Percentiles rank a stretch among this genome's conserved stretches.
phyloP scores from a whole-genome alignment of 2,329 filamentous ascomycete genomes.

The Fusarium dlaminii region DNA sequence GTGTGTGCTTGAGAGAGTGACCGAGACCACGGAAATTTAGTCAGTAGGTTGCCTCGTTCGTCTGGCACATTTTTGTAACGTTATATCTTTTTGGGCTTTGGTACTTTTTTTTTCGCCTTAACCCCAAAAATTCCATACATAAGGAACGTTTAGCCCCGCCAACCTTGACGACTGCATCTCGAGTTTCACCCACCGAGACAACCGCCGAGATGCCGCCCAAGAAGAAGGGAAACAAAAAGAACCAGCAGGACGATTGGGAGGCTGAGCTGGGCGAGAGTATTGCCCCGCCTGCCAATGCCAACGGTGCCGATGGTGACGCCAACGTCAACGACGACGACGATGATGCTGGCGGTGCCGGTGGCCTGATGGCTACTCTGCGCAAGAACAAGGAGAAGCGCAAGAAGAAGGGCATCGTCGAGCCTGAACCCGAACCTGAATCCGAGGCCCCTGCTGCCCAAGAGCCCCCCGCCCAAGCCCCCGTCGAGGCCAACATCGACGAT shows the following conservation, averaged over 20 bases:
- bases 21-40: constrained; percentile 5
- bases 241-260: constrained; percentile 92
- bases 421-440: constrained; percentile 50
- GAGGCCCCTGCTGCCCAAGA: constrained; percentile 73
- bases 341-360: constrained; percentile 66
- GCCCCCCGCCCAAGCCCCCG: constrained; percentile 72
- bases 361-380: constrained; percentile 81
- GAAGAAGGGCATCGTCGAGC: constrained; percentile 83
- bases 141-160: constrained; percentile 22
- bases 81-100: constrained; percentile 14
- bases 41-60: constrained; percentile 24
- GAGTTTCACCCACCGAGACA: constrained; percentile 25
- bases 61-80: constrained; percentile 23
- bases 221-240: constrained; percentile 88
- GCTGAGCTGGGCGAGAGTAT: constrained; percentile 85
- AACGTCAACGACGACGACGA: constrained; percentile 61
- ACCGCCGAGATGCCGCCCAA: constrained; percentile 82
- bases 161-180: constrained; percentile 35
- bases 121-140: constrained; percentile 23
- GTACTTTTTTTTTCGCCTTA: constrained; percentile 5
- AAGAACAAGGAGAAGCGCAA: constrained; percentile 89
- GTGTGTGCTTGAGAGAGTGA: constrained; percentile 2
- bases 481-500: constrained; percentile 84
- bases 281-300: constrained; percentile 60
- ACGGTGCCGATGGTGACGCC: constrained; percentile 55